Percentiles rank a stretch among this genome's conserved stretches.
Evolutionary conservation across 1,284 basidiomycete genomes (phyloP).

Genomic region (Sporisorium iseilematis-ciliati): DNA sequence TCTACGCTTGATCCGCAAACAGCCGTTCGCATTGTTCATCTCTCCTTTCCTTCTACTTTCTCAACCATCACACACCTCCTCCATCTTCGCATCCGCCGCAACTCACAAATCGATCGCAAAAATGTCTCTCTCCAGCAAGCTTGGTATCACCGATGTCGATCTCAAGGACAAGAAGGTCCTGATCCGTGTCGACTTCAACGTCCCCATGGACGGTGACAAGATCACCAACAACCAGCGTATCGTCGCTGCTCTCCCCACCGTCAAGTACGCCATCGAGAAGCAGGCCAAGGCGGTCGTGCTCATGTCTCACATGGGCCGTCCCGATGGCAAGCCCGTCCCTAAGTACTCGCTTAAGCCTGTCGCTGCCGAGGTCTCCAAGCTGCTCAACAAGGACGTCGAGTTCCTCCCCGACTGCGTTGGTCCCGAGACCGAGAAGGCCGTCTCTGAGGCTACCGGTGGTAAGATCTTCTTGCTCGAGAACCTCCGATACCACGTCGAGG

Average conservation of each 20-base stretch:
- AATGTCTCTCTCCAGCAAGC: slow-evolving; percentile 93
- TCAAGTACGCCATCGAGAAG: slow-evolving; percentile 91
- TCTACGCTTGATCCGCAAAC: slow-evolving; percentile 7
- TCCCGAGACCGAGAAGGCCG: slow-evolving; percentile 80
- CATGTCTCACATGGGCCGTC: slow-evolving; percentile 98
- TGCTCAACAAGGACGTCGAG: slow-evolving; percentile 73
- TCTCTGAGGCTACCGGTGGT: slow-evolving; percentile 79
- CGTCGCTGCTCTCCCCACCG: slow-evolving; percentile 93
- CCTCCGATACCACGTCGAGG: slow-evolving; percentile 97
- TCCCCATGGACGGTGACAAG: slow-evolving; percentile 83
- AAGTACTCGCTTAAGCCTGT: slow-evolving; percentile 95
- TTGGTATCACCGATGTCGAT: slow-evolving; percentile 84
- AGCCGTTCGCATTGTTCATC: slow-evolving; percentile 16
- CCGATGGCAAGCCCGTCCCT: slow-evolving; percentile 87
- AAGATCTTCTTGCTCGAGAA: slow-evolving; percentile 95
- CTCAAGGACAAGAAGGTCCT: slow-evolving; percentile 87
- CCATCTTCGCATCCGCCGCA: slow-evolving; percentile 3
- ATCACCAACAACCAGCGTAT: slow-evolving; percentile 97
- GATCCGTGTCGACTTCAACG: slow-evolving; percentile 89
- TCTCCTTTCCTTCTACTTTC: not conserved
- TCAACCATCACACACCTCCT: not conserved
- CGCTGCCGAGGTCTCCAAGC: slow-evolving; percentile 72
- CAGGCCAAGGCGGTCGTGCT: slow-evolving; percentile 87
- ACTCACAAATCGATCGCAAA: slow-evolving; percentile 52
- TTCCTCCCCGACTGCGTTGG: slow-evolving; percentile 92